These are phyloP conservation scores for Taxawa tesnikishii DNA, from an alignment of 2,329 filamentous ascomycete species.

Conservation along the genomic window DNA sequence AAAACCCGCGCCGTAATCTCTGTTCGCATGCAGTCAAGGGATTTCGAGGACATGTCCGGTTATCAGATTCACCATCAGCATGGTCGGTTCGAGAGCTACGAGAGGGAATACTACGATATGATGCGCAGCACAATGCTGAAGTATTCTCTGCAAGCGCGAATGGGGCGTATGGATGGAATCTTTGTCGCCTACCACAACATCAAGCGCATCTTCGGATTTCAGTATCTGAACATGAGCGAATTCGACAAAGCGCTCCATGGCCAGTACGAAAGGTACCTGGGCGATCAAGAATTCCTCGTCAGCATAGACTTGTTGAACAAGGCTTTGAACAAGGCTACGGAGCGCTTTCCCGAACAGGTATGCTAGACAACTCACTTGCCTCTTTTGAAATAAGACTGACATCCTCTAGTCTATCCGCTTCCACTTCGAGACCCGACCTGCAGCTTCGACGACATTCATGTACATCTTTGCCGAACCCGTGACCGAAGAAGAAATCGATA, in stretches of 20 bases:
- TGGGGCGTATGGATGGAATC: slow-evolving; percentile 97
- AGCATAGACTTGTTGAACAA: slow-evolving; percentile 72
- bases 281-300: slow-evolving; percentile 73
- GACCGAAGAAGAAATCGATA: slow-evolving; percentile 54
- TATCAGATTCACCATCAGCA: slow-evolving; percentile 73
- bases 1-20: slow-evolving; percentile 89
- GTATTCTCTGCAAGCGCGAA: slow-evolving; percentile 90
- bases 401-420: slow-evolving; percentile 64
- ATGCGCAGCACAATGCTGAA: slow-evolving; percentile 89
- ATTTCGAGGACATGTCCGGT: slow-evolving; percentile 62
- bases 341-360: slow-evolving; percentile 57
- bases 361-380: slow-evolving; percentile 10
- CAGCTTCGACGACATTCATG: slow-evolving; percentile 44
- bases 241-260: slow-evolving; percentile 90
- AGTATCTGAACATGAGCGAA: slow-evolving; percentile 76
- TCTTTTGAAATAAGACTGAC: too few relatives aligned
- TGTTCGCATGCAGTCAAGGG: slow-evolving; percentile 72
- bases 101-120: slow-evolving; percentile 96
- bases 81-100: slow-evolving; percentile 81
- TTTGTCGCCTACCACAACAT: slow-evolving; percentile 96
- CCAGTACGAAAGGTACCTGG: slow-evolving; percentile 51
- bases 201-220: slow-evolving; percentile 90
- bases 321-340: slow-evolving; percentile 61
- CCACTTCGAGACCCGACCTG: slow-evolving; percentile 56
- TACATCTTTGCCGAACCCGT: slow-evolving; percentile 86